These are phyloP conservation scores for Boletus mariae DNA, from an alignment of 1,284 basidiomycete species.

Conservation along the genomic window DNA sequence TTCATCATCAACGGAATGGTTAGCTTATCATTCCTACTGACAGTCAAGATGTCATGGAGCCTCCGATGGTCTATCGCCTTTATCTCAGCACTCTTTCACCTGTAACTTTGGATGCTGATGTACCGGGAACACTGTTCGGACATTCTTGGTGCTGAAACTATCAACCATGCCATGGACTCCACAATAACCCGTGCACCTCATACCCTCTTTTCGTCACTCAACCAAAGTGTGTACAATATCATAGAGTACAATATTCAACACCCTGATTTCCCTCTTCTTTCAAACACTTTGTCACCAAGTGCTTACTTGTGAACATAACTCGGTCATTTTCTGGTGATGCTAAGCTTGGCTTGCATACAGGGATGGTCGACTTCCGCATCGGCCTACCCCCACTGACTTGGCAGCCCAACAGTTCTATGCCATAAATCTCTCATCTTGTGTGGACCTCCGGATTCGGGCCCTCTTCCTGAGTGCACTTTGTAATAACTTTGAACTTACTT, in stretches of 20 bases:
- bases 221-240: conserved; percentile 92
- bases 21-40: conserved; percentile 74
- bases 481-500: too few species aligned
- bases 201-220: conserved; percentile 95
- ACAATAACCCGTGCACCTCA: conserved; percentile 88
- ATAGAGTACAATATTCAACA: conserved; percentile 95
- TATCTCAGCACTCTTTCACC: conserved; percentile 80
- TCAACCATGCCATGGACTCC: conserved; percentile 99
- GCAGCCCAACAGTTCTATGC: conserved; percentile 88
- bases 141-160: conserved; percentile 48
- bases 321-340: conserved; percentile 99
- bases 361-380: conserved; percentile 88
- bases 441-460: conserved; percentile 95
- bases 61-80: conserved; percentile 88
- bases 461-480: too few species aligned
- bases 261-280: conserved; percentile 90
- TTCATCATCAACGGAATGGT: conserved; percentile 1
- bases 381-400: conserved; percentile 86
- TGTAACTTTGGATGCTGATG: conserved; percentile 77
- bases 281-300: conserved; percentile 87
- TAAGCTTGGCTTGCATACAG: conserved; percentile 83
- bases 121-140: conserved; percentile 57
- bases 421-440: conserved; percentile 99
- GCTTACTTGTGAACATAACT: conserved; percentile 89
- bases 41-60: conserved; percentile 92